Evolutionary conservation across 192 early-diverging fungal genomes (phyloP), one percentile per base, ranked within the genome.

Genomic region (Coemansia sp.): DNA sequence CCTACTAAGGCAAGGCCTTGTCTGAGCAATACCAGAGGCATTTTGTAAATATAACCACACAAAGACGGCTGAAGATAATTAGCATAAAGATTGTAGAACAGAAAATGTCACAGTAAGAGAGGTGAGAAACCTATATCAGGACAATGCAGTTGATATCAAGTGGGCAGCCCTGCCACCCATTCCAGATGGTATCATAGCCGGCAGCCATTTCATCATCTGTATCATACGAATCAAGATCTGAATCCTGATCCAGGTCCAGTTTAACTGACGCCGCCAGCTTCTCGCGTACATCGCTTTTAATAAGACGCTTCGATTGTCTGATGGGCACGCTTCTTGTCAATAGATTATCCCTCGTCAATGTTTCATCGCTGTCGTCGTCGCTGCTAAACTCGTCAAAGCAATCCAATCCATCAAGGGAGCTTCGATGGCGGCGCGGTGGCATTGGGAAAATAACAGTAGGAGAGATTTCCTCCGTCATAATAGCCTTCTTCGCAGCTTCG

Each of bases 91-190:
- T 46, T 46, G 9, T 0, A 17, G 3, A 46, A 10, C 39, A 17
- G 14, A 17, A 17, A 46, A 14, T 46, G 39, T 1, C 33, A 36
- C 10, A 36, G 33, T 27, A 27, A 36, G 33, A 14, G 17, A 14
- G 39, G 14, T 46, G 3, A 0, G 17, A 17, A 14, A 46, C 14
- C 39, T 46, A 46, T 46, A 71, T 61, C 10, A 76, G 59, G 39
- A 78, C 75, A 36, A 78, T 58, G 64, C 70, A 72, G 59, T 72
- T 61, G 59, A 72, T 62, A 7, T 66, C 19, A 7, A 29, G n/a
- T 0, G 75, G 75, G 4, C 71, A 67, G 17, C 17, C n/a, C 21
- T 55, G 22, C 75, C 75, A 78, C 11, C 63, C 75, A 9, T 23
- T 9, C 72, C 72, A 74, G 29, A 23, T 20, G 29, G 30, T 54